Evolutionary conservation across 2,329 filamentous ascomycete species (phyloP).

Genomic region (Fusarium sacchari): DNA sequence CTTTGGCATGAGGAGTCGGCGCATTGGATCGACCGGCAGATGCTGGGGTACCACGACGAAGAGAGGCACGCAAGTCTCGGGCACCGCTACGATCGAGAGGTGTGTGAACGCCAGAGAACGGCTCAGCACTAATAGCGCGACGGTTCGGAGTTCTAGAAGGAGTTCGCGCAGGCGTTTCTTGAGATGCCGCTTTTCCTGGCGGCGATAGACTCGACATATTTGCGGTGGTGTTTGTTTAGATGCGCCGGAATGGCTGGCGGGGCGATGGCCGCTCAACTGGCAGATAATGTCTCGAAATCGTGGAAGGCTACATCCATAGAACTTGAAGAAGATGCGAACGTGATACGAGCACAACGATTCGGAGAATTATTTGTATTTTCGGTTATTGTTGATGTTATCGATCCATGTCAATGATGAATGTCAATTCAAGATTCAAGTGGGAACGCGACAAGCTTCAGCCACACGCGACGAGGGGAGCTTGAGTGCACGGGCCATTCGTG

Average conservation of each 20-base stretch:
- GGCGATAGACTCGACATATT: constrained; percentile 30
- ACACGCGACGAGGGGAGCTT: constrained; percentile 21
- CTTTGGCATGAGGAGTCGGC: constrained; percentile 69
- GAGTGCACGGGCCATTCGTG: constrained; percentile 18
- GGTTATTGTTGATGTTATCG: constrained; percentile 23
- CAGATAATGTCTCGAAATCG: not conserved
- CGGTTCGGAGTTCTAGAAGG: constrained; percentile 45
- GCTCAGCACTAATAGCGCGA: constrained; percentile 48
- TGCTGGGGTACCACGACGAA: constrained; percentile 55
- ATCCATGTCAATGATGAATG: constrained; percentile 35
- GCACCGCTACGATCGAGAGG: constrained; percentile 52
- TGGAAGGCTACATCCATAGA: not conserved
- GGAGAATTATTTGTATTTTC: not conserved
- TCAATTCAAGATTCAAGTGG: constrained; percentile 6
- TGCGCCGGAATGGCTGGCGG: constrained; percentile 2
- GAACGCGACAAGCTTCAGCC: constrained; percentile 26
- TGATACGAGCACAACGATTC: not conserved
- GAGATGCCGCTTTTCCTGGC: constrained; percentile 20
- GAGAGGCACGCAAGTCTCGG: constrained; percentile 52
- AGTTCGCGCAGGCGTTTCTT: constrained; percentile 25
- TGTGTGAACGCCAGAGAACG: constrained; percentile 55
- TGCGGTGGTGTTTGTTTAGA: constrained; percentile 16
- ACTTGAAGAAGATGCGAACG: not conserved
- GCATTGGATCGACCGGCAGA: constrained; percentile 57
- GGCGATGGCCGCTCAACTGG: not conserved